phyloP scores from a whole-genome alignment of 768 basidiomycete genomes.

The Trametes cinnabarina region DNA sequence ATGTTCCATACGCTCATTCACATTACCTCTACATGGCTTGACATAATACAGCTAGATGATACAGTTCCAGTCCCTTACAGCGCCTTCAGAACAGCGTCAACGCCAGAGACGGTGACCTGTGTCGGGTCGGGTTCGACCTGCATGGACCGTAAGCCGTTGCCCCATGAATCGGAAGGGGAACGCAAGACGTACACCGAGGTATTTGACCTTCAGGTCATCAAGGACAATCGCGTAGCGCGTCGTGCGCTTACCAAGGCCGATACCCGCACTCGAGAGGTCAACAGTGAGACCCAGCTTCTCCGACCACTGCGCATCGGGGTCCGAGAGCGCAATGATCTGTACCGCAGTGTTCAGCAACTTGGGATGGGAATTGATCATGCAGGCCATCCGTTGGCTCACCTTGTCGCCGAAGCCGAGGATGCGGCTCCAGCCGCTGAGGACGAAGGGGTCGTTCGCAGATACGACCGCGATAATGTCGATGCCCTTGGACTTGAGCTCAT shows the following conservation, averaged over 20 bases:
- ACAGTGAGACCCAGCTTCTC: constrained; percentile 44
- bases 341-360: neutral
- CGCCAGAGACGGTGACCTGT: constrained; percentile 35
- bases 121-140: constrained; percentile 32
- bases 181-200: constrained; percentile 39
- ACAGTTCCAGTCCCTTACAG: constrained; percentile 12
- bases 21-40: neutral
- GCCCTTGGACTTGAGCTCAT: constrained; percentile 74
- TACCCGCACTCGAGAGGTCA: constrained; percentile 40
- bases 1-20: too few species aligned
- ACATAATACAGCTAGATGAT: constrained; percentile 1
- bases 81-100: constrained; percentile 40
- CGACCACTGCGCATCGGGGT: constrained; percentile 34
- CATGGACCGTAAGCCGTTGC: neutral
- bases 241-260: constrained; percentile 37
- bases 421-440: constrained; percentile 45
- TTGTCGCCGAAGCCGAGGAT: constrained; percentile 49
- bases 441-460: constrained; percentile 77
- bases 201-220: constrained; percentile 67
- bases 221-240: constrained; percentile 59
- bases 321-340: constrained; percentile 35
- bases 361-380: too few species aligned
- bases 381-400: constrained; percentile 41
- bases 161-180: neutral
- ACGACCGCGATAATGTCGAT: constrained; percentile 68